Base-by-base conservation (phyloP, 495 filamentous ascomycete species). In the Aspergillus asperescens region DNA sequence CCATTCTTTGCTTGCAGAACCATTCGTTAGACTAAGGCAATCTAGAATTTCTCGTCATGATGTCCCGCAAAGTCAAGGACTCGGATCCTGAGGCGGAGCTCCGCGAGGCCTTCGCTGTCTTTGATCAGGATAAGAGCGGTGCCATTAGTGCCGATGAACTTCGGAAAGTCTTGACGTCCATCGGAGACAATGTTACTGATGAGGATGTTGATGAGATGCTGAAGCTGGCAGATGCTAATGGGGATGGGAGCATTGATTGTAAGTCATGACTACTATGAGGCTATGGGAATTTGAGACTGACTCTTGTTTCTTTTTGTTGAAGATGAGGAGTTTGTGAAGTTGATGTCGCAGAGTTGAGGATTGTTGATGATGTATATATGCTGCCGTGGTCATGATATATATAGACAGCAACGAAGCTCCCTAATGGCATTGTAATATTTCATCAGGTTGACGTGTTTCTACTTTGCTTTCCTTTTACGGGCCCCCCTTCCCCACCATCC, bases 31-130 rank as follows among this genome's bases (percentile, higher is more conserved):
- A n/a, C n/a, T n/a, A n/a, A n/a, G n/a, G n/a, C n/a, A n/a, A n/a
- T n/a, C n/a, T n/a, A 40, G 37, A 40, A 40, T 40, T 40, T 19
- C 37, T 40, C 16, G 13, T 40, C 37, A 19, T 40, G 16, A 40
- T 40, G 37, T 40, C 37, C 37, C 37, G 37, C 37, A 40, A 40
- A 23, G 37, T 40, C 37, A 40, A 40, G 23, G 37, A 23, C 37
- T 10, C 4, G 18, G 37, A 40, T 19, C 37, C 37, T 3, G 37
- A 40, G 7, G 35, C 35, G 3, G 35, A 38, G 35, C 35, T 38
- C 15, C 35, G 35, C 35, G n/a, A 16, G 7, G 35, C 35, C 2
- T 38, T 38, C 35, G 35, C 35, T 13, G 35, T 38, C 35, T 38
- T 38, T 9, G 35, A 38, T 9, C 35, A 19, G n/a, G 35, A 38